phyloP scores from a whole-genome alignment of 345 rosid genomes.

The Eucalyptus sp. region DNA sequence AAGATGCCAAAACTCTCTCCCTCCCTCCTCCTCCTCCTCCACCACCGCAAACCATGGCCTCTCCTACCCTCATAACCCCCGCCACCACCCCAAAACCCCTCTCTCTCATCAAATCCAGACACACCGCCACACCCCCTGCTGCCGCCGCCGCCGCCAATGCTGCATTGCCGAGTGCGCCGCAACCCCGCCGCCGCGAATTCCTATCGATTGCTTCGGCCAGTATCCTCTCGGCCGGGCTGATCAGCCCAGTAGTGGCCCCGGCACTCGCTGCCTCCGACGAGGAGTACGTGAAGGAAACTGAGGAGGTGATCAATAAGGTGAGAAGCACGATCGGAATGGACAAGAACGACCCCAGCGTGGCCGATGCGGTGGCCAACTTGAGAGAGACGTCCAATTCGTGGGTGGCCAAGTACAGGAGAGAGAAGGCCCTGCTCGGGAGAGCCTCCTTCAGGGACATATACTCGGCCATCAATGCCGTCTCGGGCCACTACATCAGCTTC shows the following conservation, averaged over 20 bases:
- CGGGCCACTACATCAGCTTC: slow-evolving; percentile 89
- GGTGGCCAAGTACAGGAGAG: slow-evolving; percentile 95
- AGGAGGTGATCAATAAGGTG: slow-evolving; percentile 61
- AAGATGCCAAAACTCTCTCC: background rate
- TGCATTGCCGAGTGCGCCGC: background rate
- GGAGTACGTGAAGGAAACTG: slow-evolving; percentile 79
- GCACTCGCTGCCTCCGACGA: slow-evolving; percentile 50
- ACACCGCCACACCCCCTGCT: slow-evolving; percentile 1
- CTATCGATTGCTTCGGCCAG: slow-evolving; percentile 14
- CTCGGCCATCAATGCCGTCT: slow-evolving; percentile 86
- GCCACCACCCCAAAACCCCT: slow-evolving; percentile 16
- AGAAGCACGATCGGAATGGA: slow-evolving; percentile 61
- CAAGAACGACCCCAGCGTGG: slow-evolving; percentile 71
- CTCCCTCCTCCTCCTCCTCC: background rate
- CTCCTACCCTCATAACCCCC: slow-evolving; percentile 56
- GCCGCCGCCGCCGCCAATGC: background rate
- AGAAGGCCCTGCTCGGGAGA: slow-evolving; percentile 75
- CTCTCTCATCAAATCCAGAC: slow-evolving; percentile 5
- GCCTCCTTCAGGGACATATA: slow-evolving; percentile 76
- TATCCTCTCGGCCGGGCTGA: slow-evolving; percentile 2
- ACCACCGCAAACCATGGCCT: slow-evolving; percentile 40
- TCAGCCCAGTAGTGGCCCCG: slow-evolving; percentile 5
- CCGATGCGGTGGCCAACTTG: slow-evolving; percentile 61
- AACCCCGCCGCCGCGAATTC: slow-evolving; percentile 45
- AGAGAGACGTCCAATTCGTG: slow-evolving; percentile 73